phyloP scores from a whole-genome alignment of 352 stramenopile genomes.

The Globisporangium acanthophoron region DNA sequence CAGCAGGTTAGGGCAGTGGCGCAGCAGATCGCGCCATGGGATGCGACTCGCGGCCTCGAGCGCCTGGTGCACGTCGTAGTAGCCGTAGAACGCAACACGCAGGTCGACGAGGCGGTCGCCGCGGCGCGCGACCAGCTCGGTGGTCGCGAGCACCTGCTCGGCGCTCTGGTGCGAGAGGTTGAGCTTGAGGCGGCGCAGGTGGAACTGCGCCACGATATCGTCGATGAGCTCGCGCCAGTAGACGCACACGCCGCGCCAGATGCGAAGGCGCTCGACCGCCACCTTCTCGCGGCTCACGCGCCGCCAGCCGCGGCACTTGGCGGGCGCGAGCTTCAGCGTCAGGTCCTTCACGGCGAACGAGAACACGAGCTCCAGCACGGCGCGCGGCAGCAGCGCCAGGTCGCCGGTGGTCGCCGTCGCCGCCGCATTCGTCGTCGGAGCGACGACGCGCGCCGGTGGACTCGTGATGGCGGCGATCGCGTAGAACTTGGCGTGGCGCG shows the following conservation, averaged over 20 bases:
- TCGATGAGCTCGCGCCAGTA: conserved; percentile 46
- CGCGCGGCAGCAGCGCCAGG: conserved; percentile 33
- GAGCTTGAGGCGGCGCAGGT: conserved; percentile 32
- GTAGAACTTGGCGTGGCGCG: conserved; percentile 13
- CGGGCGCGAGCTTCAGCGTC: conserved; percentile 38
- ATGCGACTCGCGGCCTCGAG: conserved; percentile 18
- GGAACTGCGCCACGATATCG: conserved; percentile 37
- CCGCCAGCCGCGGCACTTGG: conserved; percentile 37
- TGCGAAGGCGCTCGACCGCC: conserved; percentile 27
- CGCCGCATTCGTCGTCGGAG: not conserved
- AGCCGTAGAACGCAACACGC: conserved; percentile 42
- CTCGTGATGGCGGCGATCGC: conserved; percentile 14
- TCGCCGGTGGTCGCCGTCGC: not conserved
- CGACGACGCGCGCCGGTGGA: not conserved
- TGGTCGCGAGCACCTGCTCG: conserved; percentile 19
- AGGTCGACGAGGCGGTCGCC: conserved; percentile 30
- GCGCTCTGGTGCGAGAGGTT: conserved; percentile 42
- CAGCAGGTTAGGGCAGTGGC: conserved; percentile 36
- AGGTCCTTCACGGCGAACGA: conserved; percentile 52
- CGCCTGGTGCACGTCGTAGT: conserved; percentile 22
- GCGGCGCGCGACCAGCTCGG: conserved; percentile 12
- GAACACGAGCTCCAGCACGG: conserved; percentile 46
- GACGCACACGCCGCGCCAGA: conserved; percentile 34
- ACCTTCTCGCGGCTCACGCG: conserved; percentile 30
- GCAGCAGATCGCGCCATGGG: conserved; percentile 25